Evolutionary conservation across 2,329 filamentous ascomycete species (phyloP).

Genomic region (Fusarium liriodendri): DNA sequence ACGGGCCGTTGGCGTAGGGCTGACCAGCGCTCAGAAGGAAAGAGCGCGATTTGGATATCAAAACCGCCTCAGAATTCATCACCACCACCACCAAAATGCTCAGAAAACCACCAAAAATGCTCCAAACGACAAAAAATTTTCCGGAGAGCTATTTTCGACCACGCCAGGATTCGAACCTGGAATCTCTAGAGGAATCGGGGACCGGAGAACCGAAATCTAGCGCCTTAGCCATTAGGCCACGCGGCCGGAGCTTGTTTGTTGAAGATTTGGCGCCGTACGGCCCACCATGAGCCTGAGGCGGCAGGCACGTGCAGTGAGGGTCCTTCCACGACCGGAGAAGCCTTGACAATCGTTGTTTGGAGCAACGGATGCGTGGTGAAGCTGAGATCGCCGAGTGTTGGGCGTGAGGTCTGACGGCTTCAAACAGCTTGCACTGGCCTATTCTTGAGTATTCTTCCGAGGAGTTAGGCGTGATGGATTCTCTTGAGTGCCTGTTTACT

Average conservation of each 20-base stretch:
- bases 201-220: slow-evolving; percentile 49
- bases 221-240: slow-evolving; percentile 52
- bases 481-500: background rate
- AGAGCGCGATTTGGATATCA: background rate
- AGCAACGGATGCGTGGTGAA: background rate
- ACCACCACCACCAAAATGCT: background rate
- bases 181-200: slow-evolving; percentile 47
- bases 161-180: slow-evolving; percentile 52
- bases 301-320: background rate
- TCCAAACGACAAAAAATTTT: background rate
- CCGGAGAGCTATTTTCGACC: slow-evolving; percentile 36
- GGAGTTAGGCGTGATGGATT: background rate
- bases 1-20: background rate
- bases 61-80: background rate
- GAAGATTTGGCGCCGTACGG: background rate
- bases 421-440: background rate
- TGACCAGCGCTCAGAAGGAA: background rate
- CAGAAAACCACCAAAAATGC: background rate
- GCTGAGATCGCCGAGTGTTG: background rate
- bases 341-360: background rate
- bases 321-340: background rate
- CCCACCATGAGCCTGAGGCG: background rate
- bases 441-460: background rate
- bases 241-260: slow-evolving; percentile 40
- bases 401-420: too few species aligned